Percentiles rank a stretch among this genome's conserved stretches.
phyloP scores from a whole-genome alignment of 306 rosid genomes.

The Cyamopsis tetragonoloba region DNA sequence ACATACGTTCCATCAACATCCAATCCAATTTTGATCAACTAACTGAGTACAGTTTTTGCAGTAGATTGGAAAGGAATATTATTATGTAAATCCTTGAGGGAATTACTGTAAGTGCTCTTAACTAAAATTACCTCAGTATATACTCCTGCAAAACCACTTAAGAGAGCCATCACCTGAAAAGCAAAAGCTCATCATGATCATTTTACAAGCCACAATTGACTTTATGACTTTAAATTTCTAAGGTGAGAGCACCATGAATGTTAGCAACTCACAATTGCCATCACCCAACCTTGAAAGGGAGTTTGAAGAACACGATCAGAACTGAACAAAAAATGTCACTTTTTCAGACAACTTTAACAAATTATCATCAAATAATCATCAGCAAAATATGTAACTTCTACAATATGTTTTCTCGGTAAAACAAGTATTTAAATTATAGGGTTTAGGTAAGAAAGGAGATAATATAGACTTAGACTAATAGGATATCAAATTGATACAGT shows the following conservation, averaged over 20 bases:
- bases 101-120: slow-evolving; percentile 12
- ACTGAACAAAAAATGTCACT: slow-evolving; percentile 41
- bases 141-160: slow-evolving; percentile 97
- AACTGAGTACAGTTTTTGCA: background rate
- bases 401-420: background rate
- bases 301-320: slow-evolving; percentile 93
- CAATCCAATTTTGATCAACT: background rate
- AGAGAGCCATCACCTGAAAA: slow-evolving; percentile 86
- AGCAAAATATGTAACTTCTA: background rate
- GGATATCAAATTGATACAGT: background rate
- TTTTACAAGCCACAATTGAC: slow-evolving; percentile 10
- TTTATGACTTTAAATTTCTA: background rate
- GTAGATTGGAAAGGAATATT: background rate
- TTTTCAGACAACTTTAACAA: slow-evolving; percentile 13
- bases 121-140: slow-evolving; percentile 80
- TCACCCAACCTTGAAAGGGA: slow-evolving; percentile 91
- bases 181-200: slow-evolving; percentile 23
- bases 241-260: slow-evolving; percentile 21
- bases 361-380: background rate
- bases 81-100: slow-evolving; percentile 8
- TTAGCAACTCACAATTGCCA: slow-evolving; percentile 86
- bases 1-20: too few species aligned
- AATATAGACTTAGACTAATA: background rate
- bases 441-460: background rate
- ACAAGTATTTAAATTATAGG: background rate